Evolutionary conservation across 345 rosid species (phyloP), one percentile per base, ranked within the genome.

Genomic region (Physaria fendleri): DNA sequence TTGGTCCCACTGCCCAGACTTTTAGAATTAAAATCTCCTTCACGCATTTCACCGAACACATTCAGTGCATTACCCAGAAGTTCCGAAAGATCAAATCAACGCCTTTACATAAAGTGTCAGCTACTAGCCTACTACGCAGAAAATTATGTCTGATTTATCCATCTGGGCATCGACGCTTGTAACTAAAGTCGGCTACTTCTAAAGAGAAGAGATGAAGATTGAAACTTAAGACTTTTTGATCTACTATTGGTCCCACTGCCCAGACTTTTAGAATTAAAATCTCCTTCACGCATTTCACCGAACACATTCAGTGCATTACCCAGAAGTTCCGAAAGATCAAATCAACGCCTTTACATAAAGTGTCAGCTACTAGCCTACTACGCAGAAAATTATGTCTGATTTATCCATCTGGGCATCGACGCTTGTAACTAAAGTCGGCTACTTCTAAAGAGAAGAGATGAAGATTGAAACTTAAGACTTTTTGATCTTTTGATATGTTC

Each of bases 171-270:
- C 39, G 15, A 24, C 46, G 28, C n/a, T n/a, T 44, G 16, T 44
- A 23, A 54, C 55, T 38, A 64, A 54, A 64, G 55, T 64, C 7
- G 54, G n/a, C n/a, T n/a, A n/a, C n/a, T n/a, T n/a, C n/a, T n/a
- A n/a, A n/a, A n/a, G n/a, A n/a, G n/a, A n/a, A n/a, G n/a, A n/a
- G n/a, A n/a, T n/a, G n/a, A n/a, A n/a, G n/a, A n/a, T n/a, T n/a
- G n/a, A n/a, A n/a, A n/a, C n/a, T n/a, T n/a, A n/a, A n/a, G n/a
- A n/a, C n/a, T n/a, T n/a, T n/a, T n/a, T n/a, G n/a, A n/a, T 67
- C 52, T 40, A 30, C 49, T 1, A 30, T 11, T 48, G 59, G 58
- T 9, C 71, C 28, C 13, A 66, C 42, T 39, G 34, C 58, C 1
- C 9, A 56, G 35, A 66, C 71, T 57, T 66, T 57, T 5, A 56